Percentiles rank a stretch among this genome's conserved stretches.
These are phyloP conservation scores for Scopulariopsis brevicaulis DNA, from an alignment of 2,329 filamentous ascomycete genomes.

Conservation along the genomic window DNA sequence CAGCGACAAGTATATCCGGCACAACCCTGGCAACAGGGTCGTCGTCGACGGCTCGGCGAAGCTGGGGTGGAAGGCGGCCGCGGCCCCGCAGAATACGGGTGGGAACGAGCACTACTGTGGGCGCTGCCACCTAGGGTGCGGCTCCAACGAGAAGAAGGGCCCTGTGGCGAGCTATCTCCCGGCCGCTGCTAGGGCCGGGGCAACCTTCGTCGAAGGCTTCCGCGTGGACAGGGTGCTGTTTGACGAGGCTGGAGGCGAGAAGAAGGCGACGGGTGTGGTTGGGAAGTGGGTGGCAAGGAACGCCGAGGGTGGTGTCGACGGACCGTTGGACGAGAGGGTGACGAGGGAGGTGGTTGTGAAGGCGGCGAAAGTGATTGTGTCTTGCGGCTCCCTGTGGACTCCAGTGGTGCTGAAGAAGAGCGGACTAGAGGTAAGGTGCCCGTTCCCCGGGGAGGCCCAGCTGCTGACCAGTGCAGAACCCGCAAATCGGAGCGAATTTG, in stretches of 20 bases:
- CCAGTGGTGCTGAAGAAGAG: slow-evolving; percentile 69
- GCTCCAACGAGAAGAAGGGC: slow-evolving; percentile 64
- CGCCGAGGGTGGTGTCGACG: slow-evolving; percentile 37
- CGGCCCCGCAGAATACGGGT: slow-evolving; percentile 71
- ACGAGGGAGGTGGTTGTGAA: slow-evolving; percentile 57
- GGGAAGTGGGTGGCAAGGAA: slow-evolving; percentile 70
- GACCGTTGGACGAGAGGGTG: slow-evolving; percentile 28
- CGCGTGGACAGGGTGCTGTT: slow-evolving; percentile 61
- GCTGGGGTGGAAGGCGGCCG: slow-evolving; percentile 58
- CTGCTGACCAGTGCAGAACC: slow-evolving; percentile 37
- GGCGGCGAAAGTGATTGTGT: slow-evolving; percentile 72
- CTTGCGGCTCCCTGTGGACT: slow-evolving; percentile 64
- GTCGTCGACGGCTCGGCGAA: slow-evolving; percentile 66
- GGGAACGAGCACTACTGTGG: slow-evolving; percentile 66
- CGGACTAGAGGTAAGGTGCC: slow-evolving; percentile 52
- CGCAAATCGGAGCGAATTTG: slow-evolving; percentile 71
- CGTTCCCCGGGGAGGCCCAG: not conserved
- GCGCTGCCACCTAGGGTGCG: slow-evolving; percentile 48
- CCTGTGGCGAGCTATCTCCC: slow-evolving; percentile 68
- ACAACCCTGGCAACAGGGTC: slow-evolving; percentile 60
- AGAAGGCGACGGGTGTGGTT: slow-evolving; percentile 56
- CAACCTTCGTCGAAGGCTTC: slow-evolving; percentile 77
- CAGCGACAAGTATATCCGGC: slow-evolving; percentile 49
- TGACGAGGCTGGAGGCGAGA: slow-evolving; percentile 30
- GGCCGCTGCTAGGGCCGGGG: slow-evolving; percentile 66